Conservation (phyloP, 1,139 yeast genomes). For the Candida sanyaensis region DNA sequence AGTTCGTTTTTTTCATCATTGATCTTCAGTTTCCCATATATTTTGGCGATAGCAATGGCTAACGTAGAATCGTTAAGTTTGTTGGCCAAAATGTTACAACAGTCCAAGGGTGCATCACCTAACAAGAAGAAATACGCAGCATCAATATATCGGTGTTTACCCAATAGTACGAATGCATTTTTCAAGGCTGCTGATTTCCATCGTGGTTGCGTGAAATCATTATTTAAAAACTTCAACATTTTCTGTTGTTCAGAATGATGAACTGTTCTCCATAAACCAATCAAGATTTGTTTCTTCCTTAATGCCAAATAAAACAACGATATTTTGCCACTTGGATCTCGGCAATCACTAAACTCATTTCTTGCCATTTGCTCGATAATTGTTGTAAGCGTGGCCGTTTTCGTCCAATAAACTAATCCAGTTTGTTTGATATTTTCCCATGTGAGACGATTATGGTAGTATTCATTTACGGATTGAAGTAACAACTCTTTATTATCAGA, state of each 20-base stretch:
- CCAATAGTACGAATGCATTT: constrained; percentile 87
- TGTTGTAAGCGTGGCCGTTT: constrained; percentile 45
- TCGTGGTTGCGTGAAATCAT: constrained; percentile 71
- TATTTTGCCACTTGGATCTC: constrained; percentile 74
- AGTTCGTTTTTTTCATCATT: constrained; percentile 22
- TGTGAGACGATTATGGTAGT: constrained; percentile 44
- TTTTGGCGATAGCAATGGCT: constrained; percentile 80
- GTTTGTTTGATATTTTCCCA: constrained; percentile 65
- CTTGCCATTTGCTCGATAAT: constrained; percentile 71
- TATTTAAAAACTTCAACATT: constrained; percentile 71
- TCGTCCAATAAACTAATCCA: constrained; percentile 77
- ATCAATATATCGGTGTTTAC: constrained; percentile 83
- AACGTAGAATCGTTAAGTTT: constrained; percentile 68
- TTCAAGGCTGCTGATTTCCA: constrained; percentile 91
- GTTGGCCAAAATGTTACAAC: constrained; percentile 68
- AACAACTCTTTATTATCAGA: constrained; percentile 75
- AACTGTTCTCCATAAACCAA: constrained; percentile 81
- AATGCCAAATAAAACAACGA: constrained; percentile 79
- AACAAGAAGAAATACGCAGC: constrained; percentile 89
- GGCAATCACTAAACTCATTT: constrained; percentile 58
- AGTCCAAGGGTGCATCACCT: constrained; percentile 77
- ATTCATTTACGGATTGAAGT: constrained; percentile 52
- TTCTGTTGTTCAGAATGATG: constrained; percentile 82
- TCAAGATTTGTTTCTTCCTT: constrained; percentile 69
- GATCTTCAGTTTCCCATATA: constrained; percentile 37